Conservation (phyloP, 805 yeast genomes). For the Metschnikowia koreensis region DNA sequence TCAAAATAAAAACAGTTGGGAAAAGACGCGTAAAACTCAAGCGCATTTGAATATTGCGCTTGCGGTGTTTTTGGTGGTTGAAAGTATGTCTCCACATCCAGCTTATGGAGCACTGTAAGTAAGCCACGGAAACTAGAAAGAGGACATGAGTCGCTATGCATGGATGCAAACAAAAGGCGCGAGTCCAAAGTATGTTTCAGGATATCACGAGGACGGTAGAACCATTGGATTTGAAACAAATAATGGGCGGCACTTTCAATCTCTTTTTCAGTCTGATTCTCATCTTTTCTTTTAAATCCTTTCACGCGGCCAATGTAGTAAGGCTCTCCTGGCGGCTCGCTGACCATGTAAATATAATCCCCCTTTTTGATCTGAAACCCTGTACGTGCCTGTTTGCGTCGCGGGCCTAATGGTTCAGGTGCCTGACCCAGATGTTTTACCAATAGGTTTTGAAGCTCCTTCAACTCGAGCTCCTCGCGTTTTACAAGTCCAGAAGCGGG, state of each 20-base stretch:
- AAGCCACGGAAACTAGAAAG: slow-evolving; percentile 70
- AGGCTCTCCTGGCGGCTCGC: slow-evolving; percentile 95
- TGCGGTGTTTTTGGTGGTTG: slow-evolving; percentile 9
- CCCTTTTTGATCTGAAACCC: slow-evolving; percentile 41
- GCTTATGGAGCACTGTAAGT: slow-evolving; percentile 66
- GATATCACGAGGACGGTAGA: slow-evolving; percentile 83
- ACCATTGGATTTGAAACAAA: slow-evolving; percentile 80
- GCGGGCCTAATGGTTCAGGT: slow-evolving; percentile 6
- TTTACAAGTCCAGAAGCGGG: neutral
- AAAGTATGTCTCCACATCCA: slow-evolving; percentile 54
- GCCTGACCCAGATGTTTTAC: slow-evolving; percentile 8
- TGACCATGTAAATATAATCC: slow-evolving; percentile 76
- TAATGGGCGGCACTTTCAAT: slow-evolving; percentile 45
- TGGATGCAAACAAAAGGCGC: slow-evolving; percentile 74
- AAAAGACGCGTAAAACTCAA: slow-evolving; percentile 51
- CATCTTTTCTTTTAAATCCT: slow-evolving; percentile 49
- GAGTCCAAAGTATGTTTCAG: slow-evolving; percentile 66
- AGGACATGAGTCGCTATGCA: slow-evolving; percentile 85
- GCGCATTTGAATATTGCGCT: slow-evolving; percentile 15
- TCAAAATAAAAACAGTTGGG: slow-evolving; percentile 84
- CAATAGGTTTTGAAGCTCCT: slow-evolving; percentile 11
- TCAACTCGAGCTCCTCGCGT: slow-evolving; percentile 10
- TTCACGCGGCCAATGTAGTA: slow-evolving; percentile 83
- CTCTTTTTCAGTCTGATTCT: slow-evolving; percentile 5
- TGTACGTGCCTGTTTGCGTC: slow-evolving; percentile 22